These are phyloP conservation scores for Talaromyces nanjingensis DNA, from an alignment of 495 filamentous ascomycete species.

Conservation along the genomic window DNA sequence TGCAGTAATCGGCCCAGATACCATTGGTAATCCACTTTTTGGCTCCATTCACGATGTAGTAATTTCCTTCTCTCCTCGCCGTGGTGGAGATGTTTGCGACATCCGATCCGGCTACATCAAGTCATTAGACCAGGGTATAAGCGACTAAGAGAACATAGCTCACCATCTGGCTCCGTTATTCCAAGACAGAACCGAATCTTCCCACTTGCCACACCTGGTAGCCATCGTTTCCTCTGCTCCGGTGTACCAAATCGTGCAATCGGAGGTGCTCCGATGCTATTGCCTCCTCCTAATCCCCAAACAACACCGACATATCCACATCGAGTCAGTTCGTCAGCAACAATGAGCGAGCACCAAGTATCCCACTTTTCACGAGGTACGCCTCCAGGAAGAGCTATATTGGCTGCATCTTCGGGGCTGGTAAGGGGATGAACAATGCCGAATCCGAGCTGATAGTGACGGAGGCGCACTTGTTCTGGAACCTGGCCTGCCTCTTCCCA, in stretches of 20 bases:
- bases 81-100: slow-evolving; percentile 47
- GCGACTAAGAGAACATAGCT: background rate
- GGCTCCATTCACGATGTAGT: slow-evolving; percentile 47
- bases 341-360: slow-evolving; percentile 41
- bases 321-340: slow-evolving; percentile 38
- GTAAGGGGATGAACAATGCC: slow-evolving; percentile 29
- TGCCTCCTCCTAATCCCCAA: slow-evolving; percentile 46
- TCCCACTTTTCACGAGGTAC: slow-evolving; percentile 42
- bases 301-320: slow-evolving; percentile 36
- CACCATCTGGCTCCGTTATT: slow-evolving; percentile 49
- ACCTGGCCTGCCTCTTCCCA: slow-evolving; percentile 43
- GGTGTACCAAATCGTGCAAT: slow-evolving; percentile 44
- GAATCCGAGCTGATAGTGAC: slow-evolving; percentile 36
- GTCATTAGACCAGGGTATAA: background rate
- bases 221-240: slow-evolving; percentile 40
- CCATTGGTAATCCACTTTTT: slow-evolving; percentile 57
- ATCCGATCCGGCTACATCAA: slow-evolving; percentile 39
- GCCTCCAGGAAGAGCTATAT: slow-evolving; percentile 27
- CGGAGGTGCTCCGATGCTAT: slow-evolving; percentile 47
- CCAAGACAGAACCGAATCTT: slow-evolving; percentile 46
- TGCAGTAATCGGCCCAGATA: slow-evolving; percentile 47
- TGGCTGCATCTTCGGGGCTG: slow-evolving; percentile 26
- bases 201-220: slow-evolving; percentile 42
- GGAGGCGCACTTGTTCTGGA: slow-evolving; percentile 27
- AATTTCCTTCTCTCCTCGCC: slow-evolving; percentile 34